A percentile compares a stretch with the other conserved stretches of the same genome.
Conservation (phyloP, 345 rosid genomes). For the Isatis tinctoria region DNA sequence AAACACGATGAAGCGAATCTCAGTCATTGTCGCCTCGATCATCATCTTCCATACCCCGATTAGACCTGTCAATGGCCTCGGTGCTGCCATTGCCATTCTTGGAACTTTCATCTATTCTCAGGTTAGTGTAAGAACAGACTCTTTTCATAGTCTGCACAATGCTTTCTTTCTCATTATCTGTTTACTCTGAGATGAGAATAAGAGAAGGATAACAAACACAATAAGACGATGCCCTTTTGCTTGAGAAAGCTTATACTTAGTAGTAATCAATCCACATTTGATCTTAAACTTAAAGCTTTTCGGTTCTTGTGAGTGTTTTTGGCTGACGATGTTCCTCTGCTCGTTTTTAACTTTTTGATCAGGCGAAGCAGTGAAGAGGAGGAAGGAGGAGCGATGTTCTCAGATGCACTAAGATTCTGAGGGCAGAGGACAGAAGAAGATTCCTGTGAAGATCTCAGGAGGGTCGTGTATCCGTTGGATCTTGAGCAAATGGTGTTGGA, state of each 20-base stretch:
- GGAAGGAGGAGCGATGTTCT: neutral
- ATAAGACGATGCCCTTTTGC: neutral
- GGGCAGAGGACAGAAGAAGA: neutral
- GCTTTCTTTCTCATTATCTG: neutral
- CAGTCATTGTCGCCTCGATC: constrained; percentile 72
- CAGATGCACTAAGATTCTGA: neutral
- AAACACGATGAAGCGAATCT: constrained; percentile 82
- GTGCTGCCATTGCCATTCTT: constrained; percentile 74
- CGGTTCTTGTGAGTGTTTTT: neutral
- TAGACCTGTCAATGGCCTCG: constrained; percentile 67
- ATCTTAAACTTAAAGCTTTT: neutral
- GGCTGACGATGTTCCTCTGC: neutral
- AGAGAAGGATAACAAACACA: neutral
- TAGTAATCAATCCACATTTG: no score
- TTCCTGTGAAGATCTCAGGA: constrained; percentile 15
- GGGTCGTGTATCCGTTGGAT: neutral
- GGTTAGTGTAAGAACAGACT: constrained; percentile 14
- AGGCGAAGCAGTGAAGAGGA: constrained; percentile 17
- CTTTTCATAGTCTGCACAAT: neutral
- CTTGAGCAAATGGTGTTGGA: neutral
- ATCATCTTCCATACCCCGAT: constrained; percentile 72
- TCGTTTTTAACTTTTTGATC: neutral
- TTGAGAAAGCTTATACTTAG: neutral
- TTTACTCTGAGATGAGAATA: neutral
- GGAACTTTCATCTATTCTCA: constrained; percentile 82